Evolutionary conservation across 1,284 basidiomycete species (phyloP).

Genomic region (Caloboletus firmus): DNA sequence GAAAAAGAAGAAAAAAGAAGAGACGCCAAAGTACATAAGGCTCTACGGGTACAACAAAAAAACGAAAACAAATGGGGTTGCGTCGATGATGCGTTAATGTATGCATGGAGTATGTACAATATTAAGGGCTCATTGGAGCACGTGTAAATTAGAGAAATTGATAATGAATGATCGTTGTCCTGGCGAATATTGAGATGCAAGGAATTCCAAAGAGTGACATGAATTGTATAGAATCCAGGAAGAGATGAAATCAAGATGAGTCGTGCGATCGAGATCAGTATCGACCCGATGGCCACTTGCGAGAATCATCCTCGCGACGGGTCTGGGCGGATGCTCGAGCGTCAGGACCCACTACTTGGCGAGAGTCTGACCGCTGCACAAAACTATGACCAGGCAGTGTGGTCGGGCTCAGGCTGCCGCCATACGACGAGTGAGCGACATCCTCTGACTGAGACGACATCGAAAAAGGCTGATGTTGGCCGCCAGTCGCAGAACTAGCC

Average conservation of each 20-base stretch:
- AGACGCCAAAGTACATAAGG: slow-evolving; percentile 32
- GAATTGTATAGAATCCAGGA: slow-evolving; percentile 38
- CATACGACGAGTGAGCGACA: slow-evolving; percentile 33
- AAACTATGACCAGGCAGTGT: slow-evolving; percentile 38
- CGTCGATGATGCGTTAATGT: slow-evolving; percentile 35
- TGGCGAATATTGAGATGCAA: slow-evolving; percentile 36
- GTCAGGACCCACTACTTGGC: slow-evolving; percentile 34
- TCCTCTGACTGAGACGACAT: slow-evolving; percentile 43
- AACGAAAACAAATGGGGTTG: slow-evolving; percentile 24
- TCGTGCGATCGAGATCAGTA: slow-evolving; percentile 46
- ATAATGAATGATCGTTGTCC: slow-evolving; percentile 42
- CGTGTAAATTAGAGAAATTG: slow-evolving; percentile 37
- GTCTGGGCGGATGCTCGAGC: slow-evolving; percentile 35
- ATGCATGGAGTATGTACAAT: slow-evolving; percentile 37
- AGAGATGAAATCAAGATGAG: slow-evolving; percentile 38
- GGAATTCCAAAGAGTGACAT: slow-evolving; percentile 38
- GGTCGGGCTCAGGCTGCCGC: slow-evolving; percentile 37
- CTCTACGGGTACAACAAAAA: slow-evolving; percentile 27
- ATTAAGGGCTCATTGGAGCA: slow-evolving; percentile 36
- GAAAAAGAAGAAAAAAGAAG: not conserved
- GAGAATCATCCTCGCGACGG: slow-evolving; percentile 43
- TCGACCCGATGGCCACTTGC: slow-evolving; percentile 47
- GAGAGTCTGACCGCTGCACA: slow-evolving; percentile 42
- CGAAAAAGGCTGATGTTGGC: slow-evolving; percentile 54
- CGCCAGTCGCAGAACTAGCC: slow-evolving; percentile 42